phyloP scores from a whole-genome alignment of 306 rosid species.

The Castanospermum australe region DNA sequence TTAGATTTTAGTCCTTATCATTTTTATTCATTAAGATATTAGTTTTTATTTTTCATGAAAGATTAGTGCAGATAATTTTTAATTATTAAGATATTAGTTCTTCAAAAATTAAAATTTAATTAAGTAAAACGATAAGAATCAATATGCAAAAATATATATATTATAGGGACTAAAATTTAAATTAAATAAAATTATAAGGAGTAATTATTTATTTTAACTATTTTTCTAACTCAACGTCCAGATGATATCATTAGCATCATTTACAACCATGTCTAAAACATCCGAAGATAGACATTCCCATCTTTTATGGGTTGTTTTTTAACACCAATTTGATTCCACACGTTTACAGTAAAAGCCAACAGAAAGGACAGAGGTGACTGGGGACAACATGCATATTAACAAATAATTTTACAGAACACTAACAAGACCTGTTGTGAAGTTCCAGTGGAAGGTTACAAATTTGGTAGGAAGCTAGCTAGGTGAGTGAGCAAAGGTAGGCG shows the following conservation, averaged over 20 bases:
- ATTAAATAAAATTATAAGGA: too few relatives aligned
- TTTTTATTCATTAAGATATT: too few relatives aligned
- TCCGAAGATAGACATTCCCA: neutral
- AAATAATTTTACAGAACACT: neutral
- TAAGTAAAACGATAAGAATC: too few relatives aligned
- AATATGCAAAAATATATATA: too few relatives aligned
- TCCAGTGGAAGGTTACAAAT: conserved; percentile 12
- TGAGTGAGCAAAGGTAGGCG: conserved; percentile 19
- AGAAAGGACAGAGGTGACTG: neutral
- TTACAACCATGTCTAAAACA: neutral
- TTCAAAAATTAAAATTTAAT: too few relatives aligned
- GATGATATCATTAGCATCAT: conserved; percentile 4
- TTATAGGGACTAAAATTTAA: too few relatives aligned
- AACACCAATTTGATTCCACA: conserved; percentile 11
- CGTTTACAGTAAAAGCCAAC: neutral
- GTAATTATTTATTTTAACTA: too few relatives aligned
- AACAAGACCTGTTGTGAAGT: neutral
- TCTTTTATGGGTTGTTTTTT: neutral
- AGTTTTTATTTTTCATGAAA: too few relatives aligned
- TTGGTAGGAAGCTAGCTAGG: neutral
- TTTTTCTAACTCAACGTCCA: neutral
- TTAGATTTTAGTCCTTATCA: too few relatives aligned
- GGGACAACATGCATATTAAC: neutral
- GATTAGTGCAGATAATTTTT: too few relatives aligned
- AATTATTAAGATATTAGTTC: too few relatives aligned